Evolutionary conservation across 148 eudicot species (phyloP), one percentile per base, ranked within the genome.

Genomic region (Vaccinium corymbosum): DNA sequence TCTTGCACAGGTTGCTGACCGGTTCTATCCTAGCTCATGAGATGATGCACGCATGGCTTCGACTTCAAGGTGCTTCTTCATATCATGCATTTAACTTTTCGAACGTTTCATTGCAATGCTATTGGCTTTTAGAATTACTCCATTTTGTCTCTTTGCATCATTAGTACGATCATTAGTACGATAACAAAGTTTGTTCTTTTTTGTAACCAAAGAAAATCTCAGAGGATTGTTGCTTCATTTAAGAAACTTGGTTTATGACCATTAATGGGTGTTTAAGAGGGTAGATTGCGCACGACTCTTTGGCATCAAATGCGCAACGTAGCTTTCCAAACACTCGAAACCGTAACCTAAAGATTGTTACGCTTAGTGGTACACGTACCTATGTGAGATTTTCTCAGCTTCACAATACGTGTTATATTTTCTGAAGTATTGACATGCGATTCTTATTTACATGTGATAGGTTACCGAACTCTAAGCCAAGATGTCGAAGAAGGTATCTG

Each of bases 401-500:
- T 76, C 10, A 22, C 32, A 20, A 4, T 76, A 5, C 20, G 14
- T n/a, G 53, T 25, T 79, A 29, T 57, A 42, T 66, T 32, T 84
- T 15, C 57, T 14, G 64, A 25, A 25, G 59, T 71, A 20, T 72
- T 88, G 80, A 84, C 62, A 19, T 59, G 19, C 8, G 0, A 25
- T 25, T 77, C n/a, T 59, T 22, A 17, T 61, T 57, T 84, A 3
- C 20, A 13, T 12, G 25, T 15, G 85, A 42, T 42, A 94, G 98
- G 98, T 84, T 94, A 83, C 72, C 92, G 92, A 70, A 93, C 88
- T 84, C 92, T 92, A 32, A 87, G 91, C 83, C 95, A 91, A 73
- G 95, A 94, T 83, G 92, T 94, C 6, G 98, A 94, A 92, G 98
- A 94, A 90, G 98, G 98, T 25, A 93, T 94, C 81, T 94, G 98